Evolutionary conservation across 805 yeast species (phyloP), one percentile per base, ranked within the genome.

Genomic region (Tetrapisispora iriomotensis): DNA sequence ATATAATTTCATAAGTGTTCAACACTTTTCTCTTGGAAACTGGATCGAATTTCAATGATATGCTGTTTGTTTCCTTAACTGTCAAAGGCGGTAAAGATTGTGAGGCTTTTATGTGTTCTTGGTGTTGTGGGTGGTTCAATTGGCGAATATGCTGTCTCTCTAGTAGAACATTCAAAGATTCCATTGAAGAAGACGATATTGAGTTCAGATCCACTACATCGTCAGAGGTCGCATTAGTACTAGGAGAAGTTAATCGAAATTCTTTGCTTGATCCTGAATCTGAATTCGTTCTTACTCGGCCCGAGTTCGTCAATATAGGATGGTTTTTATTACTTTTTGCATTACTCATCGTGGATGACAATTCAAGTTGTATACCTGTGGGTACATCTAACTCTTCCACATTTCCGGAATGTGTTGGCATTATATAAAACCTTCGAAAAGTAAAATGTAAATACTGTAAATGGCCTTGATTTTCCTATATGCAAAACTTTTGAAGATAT

Each of bases 11-110:
- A 57, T 88, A 92, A 0, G 94, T 78, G 62, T 92, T 92, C 45
- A 92, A 68, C 26, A 81, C 77, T 56, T 88, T 83, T 37, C 92
- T 74, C 45, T 81, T 78, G 1, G 81, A 77, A 4, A 82, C 72
- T 0, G 97, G 96, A 59, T 92, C 95, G 62, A 85, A 87, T 49
- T 88, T 95, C 28, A 90, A 71, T 26, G 71, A 74, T 13, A 92
- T 84, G 42, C 74, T 73, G 42, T 74, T 78, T 1, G 96, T 88
- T 57, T 90, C 96, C 54, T 82, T 86, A 6, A 88, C 96, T 29
- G 57, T 60, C 6, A 32, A 14, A 12, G 23, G 35, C 4, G 36
- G 13, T 14, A 27, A n/a, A 18, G 34, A 33, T 20, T 38, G 41
- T 2, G 54, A 47, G 7, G 53, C 46, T 34, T 52, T 56, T 13